Evolutionary conservation across 768 basidiomycete genomes (phyloP).

Genomic region (Tylopilus subfusipes): DNA sequence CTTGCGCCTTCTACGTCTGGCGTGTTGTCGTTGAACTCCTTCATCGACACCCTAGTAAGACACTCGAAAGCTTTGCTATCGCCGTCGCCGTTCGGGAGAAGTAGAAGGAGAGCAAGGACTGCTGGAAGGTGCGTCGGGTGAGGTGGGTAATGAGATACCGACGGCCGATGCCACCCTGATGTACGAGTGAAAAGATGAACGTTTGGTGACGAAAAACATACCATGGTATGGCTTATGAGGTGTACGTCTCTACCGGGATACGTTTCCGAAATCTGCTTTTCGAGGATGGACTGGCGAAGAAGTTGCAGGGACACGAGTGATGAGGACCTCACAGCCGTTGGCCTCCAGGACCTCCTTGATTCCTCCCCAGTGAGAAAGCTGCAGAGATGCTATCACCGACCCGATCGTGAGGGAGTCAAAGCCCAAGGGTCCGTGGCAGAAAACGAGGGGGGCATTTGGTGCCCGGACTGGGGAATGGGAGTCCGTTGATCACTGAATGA

Average conservation of each 20-base stretch:
- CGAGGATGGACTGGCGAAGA: slow-evolving; percentile 85
- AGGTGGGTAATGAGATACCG: too few relatives aligned
- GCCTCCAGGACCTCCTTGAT: slow-evolving; percentile 89
- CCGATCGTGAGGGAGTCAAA: slow-evolving; percentile 86
- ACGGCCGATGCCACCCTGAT: slow-evolving; percentile 89
- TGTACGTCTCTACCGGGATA: slow-evolving; percentile 87
- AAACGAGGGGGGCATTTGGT: slow-evolving; percentile 85
- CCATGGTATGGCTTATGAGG: slow-evolving; percentile 82
- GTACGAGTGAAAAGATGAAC: slow-evolving; percentile 1
- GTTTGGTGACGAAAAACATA: slow-evolving; percentile 26
- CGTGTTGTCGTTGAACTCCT: too few relatives aligned
- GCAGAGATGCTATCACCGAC: slow-evolving; percentile 69
- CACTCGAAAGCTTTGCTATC: slow-evolving; percentile 92
- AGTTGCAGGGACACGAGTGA: slow-evolving; percentile 91
- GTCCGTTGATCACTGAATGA: slow-evolving; percentile 2
- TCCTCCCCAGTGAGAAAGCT: slow-evolving; percentile 95
- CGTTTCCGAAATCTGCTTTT: slow-evolving; percentile 68
- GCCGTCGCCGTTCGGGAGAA: slow-evolving; percentile 88
- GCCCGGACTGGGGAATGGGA: too few relatives aligned
- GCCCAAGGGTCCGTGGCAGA: slow-evolving; percentile 92
- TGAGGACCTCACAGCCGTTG: slow-evolving; percentile 85
- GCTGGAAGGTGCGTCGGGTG: slow-evolving; percentile 68
- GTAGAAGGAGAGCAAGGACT: slow-evolving; percentile 68
- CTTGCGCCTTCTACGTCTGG: slow-evolving; percentile 79
- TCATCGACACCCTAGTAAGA: slow-evolving; percentile 83